Evolutionary conservation across 2,329 filamentous ascomycete species (phyloP).

Genomic region (Epicoccum sorghinum): DNA sequence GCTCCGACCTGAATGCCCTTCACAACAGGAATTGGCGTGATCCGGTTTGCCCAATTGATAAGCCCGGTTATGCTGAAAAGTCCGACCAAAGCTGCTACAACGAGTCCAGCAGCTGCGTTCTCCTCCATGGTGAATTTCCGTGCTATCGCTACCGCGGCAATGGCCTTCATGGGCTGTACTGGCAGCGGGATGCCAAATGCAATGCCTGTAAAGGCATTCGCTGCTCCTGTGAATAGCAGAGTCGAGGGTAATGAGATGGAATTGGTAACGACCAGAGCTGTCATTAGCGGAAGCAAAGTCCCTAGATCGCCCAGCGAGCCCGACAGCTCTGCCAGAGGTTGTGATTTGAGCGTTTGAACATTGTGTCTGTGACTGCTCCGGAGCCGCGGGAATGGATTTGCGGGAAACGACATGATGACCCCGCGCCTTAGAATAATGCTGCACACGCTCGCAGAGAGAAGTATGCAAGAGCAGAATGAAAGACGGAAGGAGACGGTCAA

Average conservation of each 20-base stretch:
- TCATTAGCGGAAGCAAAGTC: slow-evolving; percentile 86
- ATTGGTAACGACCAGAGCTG: slow-evolving; percentile 77
- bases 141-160: slow-evolving; percentile 86
- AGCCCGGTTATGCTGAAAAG: slow-evolving; percentile 80
- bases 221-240: slow-evolving; percentile 84
- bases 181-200: slow-evolving; percentile 88
- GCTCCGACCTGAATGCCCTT: slow-evolving; percentile 96
- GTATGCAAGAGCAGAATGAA: background rate
- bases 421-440: background rate
- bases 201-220: slow-evolving; percentile 82
- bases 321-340: slow-evolving; percentile 77
- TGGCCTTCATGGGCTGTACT: slow-evolving; percentile 89
- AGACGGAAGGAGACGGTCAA: background rate
- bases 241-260: slow-evolving; percentile 82
- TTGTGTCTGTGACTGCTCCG: slow-evolving; percentile 54
- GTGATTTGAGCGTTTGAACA: slow-evolving; percentile 59
- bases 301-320: slow-evolving; percentile 89
- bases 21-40: slow-evolving; percentile 83
- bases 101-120: slow-evolving; percentile 82
- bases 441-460: background rate
- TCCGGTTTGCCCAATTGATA: slow-evolving; percentile 73
- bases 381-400: slow-evolving; percentile 38
- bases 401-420: slow-evolving; percentile 24
- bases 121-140: slow-evolving; percentile 69
- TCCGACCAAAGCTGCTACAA: slow-evolving; percentile 75